Evolutionary conservation across 2,329 filamentous ascomycete genomes (phyloP), one percentile per base, ranked within the genome.

Genomic region (Claviceps quebecensis): DNA sequence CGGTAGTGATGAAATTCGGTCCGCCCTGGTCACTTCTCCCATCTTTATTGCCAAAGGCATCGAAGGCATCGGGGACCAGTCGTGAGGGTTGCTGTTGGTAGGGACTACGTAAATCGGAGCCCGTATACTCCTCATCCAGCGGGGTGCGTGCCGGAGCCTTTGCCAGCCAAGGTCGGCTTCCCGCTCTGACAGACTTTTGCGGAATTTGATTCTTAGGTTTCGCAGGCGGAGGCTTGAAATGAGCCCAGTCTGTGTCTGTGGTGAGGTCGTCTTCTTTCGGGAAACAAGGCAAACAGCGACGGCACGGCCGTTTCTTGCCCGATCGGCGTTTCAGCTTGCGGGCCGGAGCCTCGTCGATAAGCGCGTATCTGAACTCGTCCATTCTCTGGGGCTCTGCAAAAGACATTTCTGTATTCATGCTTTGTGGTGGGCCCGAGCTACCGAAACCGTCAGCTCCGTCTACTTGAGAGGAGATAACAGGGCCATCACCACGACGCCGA

Each of bases 361-460:
- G 58, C 6, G 64, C 61, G 48, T 61, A 59, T 51, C 63, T 64
- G 61, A 64, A 65, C 29, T 66, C 63, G 48, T 65, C 60, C 55
- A 63, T 61, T 36, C 59, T 57, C 29, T 59, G 57, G 2, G 60
- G 55, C 1, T 56, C 49, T 22, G 61, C 59, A 50, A 68, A 68
- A 0, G 63, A 61, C 49, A 66, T 62, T 48, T 64, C 62, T 16
- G 62, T 63, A 29, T 59, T 59, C 6, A 59, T 59, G 52, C 56
- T 64, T 22, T 56, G 55, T 36, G 55, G 57, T 6, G 56, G 57
- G 34, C 52, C 55, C 5, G 49, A 50, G 11, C 57, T 45, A 19
- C 41, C 40, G 23, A 40, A 50, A 17, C 36, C 58, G 11, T 57
- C 47, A 16, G 58, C 55, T 13, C 65, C 63, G 53, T 68, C 65